Evolutionary conservation across 257 asterid genomes (phyloP).

Genomic region (Solanum neorickii): DNA sequence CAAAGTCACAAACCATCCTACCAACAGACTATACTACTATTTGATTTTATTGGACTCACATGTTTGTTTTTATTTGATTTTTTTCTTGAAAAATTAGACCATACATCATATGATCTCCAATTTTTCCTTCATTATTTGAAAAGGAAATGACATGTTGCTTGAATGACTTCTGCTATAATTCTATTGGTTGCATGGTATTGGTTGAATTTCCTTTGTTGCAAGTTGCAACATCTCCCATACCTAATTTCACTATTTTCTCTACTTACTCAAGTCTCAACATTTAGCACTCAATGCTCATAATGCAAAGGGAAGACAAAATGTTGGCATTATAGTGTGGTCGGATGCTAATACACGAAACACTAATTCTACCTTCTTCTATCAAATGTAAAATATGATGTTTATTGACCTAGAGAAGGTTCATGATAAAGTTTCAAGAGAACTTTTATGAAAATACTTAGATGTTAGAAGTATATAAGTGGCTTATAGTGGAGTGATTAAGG

Average conservation of each 20-base stretch:
- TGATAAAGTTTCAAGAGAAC: not conserved
- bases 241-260: not conserved
- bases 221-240: not conserved
- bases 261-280: not conserved
- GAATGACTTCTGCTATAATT: not conserved
- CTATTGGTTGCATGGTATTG: not conserved
- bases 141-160: not conserved
- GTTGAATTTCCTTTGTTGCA: not conserved
- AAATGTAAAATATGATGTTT: no score
- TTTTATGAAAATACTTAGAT: not conserved
- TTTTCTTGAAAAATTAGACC: not conserved
- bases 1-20: not conserved
- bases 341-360: not conserved
- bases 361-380: no score
- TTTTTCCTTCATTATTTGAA: not conserved
- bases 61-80: not conserved
- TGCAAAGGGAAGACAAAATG: not conserved
- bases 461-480: not conserved
- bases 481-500: not conserved
- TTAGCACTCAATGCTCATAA: not conserved
- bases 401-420: not conserved
- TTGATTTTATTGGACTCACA: not conserved
- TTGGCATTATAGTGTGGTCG: not conserved
- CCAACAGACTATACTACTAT: not conserved
- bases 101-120: not conserved